Percentiles rank a stretch among this genome's conserved stretches.
phyloP scores from a whole-genome alignment of 345 rosid species.

The Linum trigynum region DNA sequence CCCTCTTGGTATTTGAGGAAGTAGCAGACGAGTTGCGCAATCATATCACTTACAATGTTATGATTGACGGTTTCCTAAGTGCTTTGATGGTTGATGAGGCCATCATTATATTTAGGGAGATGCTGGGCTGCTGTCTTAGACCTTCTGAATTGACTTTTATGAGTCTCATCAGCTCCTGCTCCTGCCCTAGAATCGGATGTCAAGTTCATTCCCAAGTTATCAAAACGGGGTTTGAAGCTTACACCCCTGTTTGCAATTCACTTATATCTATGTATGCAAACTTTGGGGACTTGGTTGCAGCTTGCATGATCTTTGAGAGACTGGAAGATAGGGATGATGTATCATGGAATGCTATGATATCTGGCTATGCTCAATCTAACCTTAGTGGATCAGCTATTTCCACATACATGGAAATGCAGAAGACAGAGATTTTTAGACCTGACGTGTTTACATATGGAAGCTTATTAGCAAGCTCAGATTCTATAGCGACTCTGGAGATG shows the following conservation, averaged over 20 bases:
- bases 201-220: slow-evolving; percentile 45
- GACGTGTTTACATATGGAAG: slow-evolving; percentile 75
- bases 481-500: slow-evolving; percentile 33
- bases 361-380: slow-evolving; percentile 43
- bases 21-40: slow-evolving; percentile 30
- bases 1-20: slow-evolving; percentile 39
- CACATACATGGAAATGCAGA: slow-evolving; percentile 41
- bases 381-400: slow-evolving; percentile 30
- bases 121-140: slow-evolving; percentile 38
- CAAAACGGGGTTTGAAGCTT: slow-evolving; percentile 45
- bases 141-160: slow-evolving; percentile 58
- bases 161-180: slow-evolving; percentile 44
- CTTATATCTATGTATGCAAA: slow-evolving; percentile 51
- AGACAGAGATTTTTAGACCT: slow-evolving; percentile 32
- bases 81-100: slow-evolving; percentile 35
- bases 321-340: slow-evolving; percentile 53
- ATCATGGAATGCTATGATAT: slow-evolving; percentile 73
- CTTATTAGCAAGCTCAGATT: slow-evolving; percentile 43
- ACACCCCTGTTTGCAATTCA: slow-evolving; percentile 50
- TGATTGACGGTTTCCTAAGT: slow-evolving; percentile 51
- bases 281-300: slow-evolving; percentile 31
- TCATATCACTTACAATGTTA: slow-evolving; percentile 58
- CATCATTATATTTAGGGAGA: slow-evolving; percentile 30
- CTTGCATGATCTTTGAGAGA: slow-evolving; percentile 32
- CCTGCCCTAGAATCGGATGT: slow-evolving; percentile 22